Evolutionary conservation across 1,284 basidiomycete species (phyloP).

Genomic region (Exobasidium cylindrosporum): DNA sequence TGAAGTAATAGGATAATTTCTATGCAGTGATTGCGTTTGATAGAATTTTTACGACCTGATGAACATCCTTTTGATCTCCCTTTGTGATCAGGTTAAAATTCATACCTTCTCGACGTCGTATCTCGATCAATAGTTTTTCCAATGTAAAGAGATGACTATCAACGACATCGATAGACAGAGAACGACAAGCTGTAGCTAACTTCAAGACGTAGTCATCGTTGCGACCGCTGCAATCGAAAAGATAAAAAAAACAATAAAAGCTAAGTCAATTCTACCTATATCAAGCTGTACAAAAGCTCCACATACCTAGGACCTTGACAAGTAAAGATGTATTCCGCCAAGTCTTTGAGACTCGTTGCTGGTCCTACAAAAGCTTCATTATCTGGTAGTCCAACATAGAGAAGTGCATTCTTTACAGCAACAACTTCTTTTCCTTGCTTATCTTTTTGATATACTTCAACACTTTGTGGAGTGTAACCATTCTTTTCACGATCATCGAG

Average conservation of each 20-base stretch:
- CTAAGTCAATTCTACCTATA: too few relatives aligned
- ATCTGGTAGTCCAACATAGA: conserved; percentile 73
- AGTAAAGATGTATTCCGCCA: conserved; percentile 69
- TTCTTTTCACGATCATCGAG: conserved; percentile 82
- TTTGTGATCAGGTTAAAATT: not conserved
- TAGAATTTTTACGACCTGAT: not conserved
- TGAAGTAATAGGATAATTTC: too few relatives aligned
- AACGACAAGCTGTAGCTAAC: conserved; percentile 67
- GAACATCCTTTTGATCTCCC: not conserved
- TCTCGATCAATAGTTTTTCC: conserved; percentile 60
- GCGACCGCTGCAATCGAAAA: conserved; percentile 62
- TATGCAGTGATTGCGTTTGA: not conserved
- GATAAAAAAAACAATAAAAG: too few relatives aligned
- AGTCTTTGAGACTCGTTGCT: conserved; percentile 65
- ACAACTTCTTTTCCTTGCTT: conserved; percentile 58
- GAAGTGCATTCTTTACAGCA: conserved; percentile 61
- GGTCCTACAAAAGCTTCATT: conserved; percentile 81
- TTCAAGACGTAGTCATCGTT: conserved; percentile 80
- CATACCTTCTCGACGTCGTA: conserved; percentile 22
- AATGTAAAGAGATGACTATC: conserved; percentile 75
- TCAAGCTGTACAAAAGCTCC: too few relatives aligned
- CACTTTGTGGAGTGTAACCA: conserved; percentile 34
- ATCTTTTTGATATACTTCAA: conserved; percentile 23
- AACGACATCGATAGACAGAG: conserved; percentile 69
- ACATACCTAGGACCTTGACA: conserved; percentile 65